Percentiles rank a stretch among this genome's conserved stretches.
These are phyloP conservation scores for Glebionis coronaria DNA, from an alignment of 129 eudicot genomes.

Conservation along the genomic window DNA sequence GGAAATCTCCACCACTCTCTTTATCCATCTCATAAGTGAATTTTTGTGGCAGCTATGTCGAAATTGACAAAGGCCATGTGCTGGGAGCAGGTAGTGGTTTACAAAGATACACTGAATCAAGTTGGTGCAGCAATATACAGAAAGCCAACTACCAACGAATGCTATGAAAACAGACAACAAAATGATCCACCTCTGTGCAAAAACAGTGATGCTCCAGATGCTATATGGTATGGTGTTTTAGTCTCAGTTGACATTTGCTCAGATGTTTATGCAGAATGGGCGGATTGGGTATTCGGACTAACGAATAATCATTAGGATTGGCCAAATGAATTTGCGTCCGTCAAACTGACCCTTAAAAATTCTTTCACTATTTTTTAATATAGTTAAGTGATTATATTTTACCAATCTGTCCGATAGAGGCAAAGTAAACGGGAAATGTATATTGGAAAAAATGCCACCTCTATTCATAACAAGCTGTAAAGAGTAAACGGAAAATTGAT, in stretches of 20 bases:
- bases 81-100: conserved; percentile 42
- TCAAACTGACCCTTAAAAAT: too few species aligned
- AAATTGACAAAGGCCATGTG: conserved; percentile 55
- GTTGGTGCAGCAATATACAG: conserved; percentile 43
- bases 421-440: too few species aligned
- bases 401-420: too few species aligned
- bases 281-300: too few species aligned
- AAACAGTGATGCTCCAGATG: conserved; percentile 34
- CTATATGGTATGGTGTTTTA: conserved; percentile 20
- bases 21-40: conserved; percentile 13
- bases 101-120: conserved; percentile 34
- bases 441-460: too few species aligned
- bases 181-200: conserved; percentile 26
- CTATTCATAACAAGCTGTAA: too few species aligned
- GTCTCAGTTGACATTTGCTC: conserved; percentile 1
- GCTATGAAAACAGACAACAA: conserved; percentile 31
- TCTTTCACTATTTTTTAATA: too few species aligned
- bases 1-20: not conserved
- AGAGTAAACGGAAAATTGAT: not conserved
- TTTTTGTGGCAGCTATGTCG: conserved; percentile 43
- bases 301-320: too few species aligned
- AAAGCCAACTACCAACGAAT: conserved; percentile 31
- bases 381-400: too few species aligned
- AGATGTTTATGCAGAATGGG: not conserved
- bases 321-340: too few species aligned